Percentiles rank a stretch among this genome's conserved stretches.
phyloP scores from a whole-genome alignment of 2,329 filamentous ascomycete genomes.

The Claviceps purpurea region DNA sequence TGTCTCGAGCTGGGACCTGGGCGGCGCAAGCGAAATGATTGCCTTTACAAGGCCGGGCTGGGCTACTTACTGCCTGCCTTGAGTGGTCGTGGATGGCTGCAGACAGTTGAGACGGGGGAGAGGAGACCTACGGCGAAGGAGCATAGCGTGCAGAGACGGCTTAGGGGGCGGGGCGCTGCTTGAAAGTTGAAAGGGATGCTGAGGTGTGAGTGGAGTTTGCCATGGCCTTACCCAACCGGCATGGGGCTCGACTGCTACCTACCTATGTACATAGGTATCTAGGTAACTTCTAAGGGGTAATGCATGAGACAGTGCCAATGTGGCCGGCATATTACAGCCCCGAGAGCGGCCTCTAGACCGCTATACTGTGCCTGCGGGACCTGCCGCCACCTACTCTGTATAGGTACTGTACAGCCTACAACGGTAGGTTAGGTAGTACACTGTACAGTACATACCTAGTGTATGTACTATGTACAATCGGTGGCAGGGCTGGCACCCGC shows the following conservation, averaged over 20 bases:
- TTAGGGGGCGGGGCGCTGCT: slow-evolving; percentile 4
- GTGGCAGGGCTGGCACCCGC: not conserved
- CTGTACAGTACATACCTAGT: not conserved
- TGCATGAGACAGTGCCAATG: slow-evolving; percentile 10
- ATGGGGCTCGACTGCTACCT: slow-evolving; percentile 18
- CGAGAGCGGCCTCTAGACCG: no score
- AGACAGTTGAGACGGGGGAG: slow-evolving; percentile 5
- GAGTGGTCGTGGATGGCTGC: slow-evolving; percentile 14
- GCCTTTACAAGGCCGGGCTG: slow-evolving; percentile 19
- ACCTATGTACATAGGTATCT: slow-evolving; percentile 3
- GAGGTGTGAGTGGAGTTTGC: slow-evolving; percentile 27
- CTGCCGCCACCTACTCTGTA: not conserved
- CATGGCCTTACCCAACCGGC: slow-evolving; percentile 28
- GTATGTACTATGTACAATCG: no score
- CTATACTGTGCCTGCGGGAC: not conserved
- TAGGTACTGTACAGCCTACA: not conserved
- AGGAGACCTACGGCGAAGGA: not conserved
- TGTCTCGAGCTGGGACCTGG: slow-evolving; percentile 32
- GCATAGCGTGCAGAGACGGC: slow-evolving; percentile 3
- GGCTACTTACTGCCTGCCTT: slow-evolving; percentile 6
- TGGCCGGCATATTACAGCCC: no score
- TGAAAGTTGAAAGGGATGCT: slow-evolving; percentile 9
- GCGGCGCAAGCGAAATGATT: slow-evolving; percentile 41
- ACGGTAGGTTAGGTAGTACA: not conserved
- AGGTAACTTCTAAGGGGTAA: slow-evolving; percentile 1